Conservation (phyloP, 306 rosid species). For the Pterocarpus santalinus region DNA sequence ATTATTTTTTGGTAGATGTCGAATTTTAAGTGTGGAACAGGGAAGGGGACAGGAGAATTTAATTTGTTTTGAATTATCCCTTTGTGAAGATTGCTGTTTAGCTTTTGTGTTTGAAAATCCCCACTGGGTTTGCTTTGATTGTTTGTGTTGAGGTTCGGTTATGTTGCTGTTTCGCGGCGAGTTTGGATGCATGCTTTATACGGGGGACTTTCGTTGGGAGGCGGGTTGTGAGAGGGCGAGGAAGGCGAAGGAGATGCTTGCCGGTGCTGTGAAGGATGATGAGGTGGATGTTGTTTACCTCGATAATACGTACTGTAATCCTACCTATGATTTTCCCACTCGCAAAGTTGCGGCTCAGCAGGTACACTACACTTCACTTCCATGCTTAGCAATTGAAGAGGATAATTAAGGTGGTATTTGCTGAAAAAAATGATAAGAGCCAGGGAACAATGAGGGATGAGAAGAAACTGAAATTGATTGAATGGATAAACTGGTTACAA, state of each 20-base stretch:
- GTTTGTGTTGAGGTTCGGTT: conserved; percentile 57
- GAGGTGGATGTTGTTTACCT: conserved; percentile 63
- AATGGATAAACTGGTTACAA: background rate
- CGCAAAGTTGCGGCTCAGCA: conserved; percentile 64
- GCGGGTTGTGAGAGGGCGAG: conserved; percentile 52
- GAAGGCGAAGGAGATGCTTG: conserved; percentile 54
- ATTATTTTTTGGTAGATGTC: no score
- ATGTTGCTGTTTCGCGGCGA: conserved; percentile 79
- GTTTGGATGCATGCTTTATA: conserved; percentile 68
- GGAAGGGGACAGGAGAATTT: background rate
- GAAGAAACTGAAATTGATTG: background rate
- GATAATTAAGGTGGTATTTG: background rate
- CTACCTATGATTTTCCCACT: conserved; percentile 67
- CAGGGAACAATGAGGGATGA: background rate
- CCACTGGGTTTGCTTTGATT: background rate
- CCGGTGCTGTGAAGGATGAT: conserved; percentile 52
- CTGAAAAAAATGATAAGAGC: background rate
- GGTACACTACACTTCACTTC: conserved; percentile 47
- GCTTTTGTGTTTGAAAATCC: background rate
- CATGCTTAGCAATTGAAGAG: background rate
- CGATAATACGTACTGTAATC: conserved; percentile 84
- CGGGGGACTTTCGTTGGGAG: conserved; percentile 88
- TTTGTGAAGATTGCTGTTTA: background rate
- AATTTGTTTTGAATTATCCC: background rate
- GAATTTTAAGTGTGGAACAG: no score